Base-by-base conservation (phyloP, 2,329 filamentous ascomycete species). In the Massarina eburnea region DNA sequence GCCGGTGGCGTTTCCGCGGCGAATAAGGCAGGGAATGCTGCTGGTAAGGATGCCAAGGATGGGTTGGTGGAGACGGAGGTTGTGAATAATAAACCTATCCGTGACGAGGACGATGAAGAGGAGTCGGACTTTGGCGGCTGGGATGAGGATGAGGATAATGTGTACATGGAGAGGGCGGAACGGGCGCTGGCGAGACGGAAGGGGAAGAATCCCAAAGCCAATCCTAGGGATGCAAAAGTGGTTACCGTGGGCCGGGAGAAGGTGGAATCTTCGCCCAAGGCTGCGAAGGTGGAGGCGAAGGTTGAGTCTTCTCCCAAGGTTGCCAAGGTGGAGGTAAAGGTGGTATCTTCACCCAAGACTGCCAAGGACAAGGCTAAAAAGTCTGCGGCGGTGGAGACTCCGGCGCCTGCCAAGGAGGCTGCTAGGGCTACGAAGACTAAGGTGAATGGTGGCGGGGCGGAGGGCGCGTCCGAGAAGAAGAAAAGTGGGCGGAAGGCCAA, bases 61-160 rank as follows among this genome's bases (percentile, higher is more conserved):
- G 30, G 40, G 69, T 79, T 51, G 33, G 33, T 48, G 0, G 55
- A 68, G n/a, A 60, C 66, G 36, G 64, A 75, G 33, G 69, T 81
- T 45, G 68, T 86, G 15, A 87, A 94, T 69, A 87, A 82, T 75
- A 83, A 85, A 1, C 88, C 87, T 10, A 84, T 90, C 45, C 73
- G 74, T 8, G 67, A 70, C 6, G 71, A 64, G 10, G 57, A 58
- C n/a, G 60, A 62, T 34, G 58, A 65, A 2, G 64, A 68, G 15
- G 64, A 68, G n/a, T 54, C 68, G 38, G 73, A 70, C 45, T 79
- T 79, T 67, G 76, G 73, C 24, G 75, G 72, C 21, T 79, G 71
- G 46, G 75, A 78, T 39, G 73, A 77, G 5, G 74, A 77, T n/a
- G 76, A 78, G 51, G 76, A 79, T 49, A 55, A 70, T 38, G 66